Base-by-base conservation (phyloP, 495 filamentous ascomycete genomes). In the Penicillium psychrofluorescens region DNA sequence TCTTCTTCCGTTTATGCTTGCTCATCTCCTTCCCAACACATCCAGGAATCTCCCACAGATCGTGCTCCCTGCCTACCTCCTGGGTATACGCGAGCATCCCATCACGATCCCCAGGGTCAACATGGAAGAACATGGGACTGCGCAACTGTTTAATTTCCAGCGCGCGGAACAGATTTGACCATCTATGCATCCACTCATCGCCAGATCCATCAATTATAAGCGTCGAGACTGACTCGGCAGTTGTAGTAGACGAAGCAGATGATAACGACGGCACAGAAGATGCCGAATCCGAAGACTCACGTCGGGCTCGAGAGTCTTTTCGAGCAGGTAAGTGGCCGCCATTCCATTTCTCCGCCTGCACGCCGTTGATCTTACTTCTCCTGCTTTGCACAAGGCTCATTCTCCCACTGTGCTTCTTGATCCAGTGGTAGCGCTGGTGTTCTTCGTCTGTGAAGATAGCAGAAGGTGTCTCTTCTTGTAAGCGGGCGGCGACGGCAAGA, bases 91-190 rank as follows among this genome's bases (percentile, higher is more conserved):
- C 76, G 32, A 83, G 49, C 53, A 84, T 61, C 3, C 76, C 76
- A 63, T 83, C 80, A 6, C 80, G 71, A 56, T 85, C 80, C 1
- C 75, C 67, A 0, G 80, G 80, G 46, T 83, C 80, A 13, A 80
- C 61, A 59, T 85, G 79, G 49, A 82, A 82, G 51, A 84, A 82
- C 80, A 84, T 83, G 11, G 78, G 80, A 50, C 78, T 81, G 11
- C 78, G 71, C 11, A 83, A 59, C 55, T 84, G 72, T 14, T 72
- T 62, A 28, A 84, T 83, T 32, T 75, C 70, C 41, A 81, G 66
- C 1, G 63, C 73, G 14, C 63, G 56, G 55, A 83, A 84, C 8
- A 75, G 67, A 16, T 56, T 61, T 30, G 76, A 70, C 79, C 79
- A 84, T 40, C 67, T 54, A 46, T 69, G 53, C 71, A 83, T 75